Base-by-base conservation (phyloP, 192 early-diverging fungal species). In the Tieghemiomyces parasiticus region DNA sequence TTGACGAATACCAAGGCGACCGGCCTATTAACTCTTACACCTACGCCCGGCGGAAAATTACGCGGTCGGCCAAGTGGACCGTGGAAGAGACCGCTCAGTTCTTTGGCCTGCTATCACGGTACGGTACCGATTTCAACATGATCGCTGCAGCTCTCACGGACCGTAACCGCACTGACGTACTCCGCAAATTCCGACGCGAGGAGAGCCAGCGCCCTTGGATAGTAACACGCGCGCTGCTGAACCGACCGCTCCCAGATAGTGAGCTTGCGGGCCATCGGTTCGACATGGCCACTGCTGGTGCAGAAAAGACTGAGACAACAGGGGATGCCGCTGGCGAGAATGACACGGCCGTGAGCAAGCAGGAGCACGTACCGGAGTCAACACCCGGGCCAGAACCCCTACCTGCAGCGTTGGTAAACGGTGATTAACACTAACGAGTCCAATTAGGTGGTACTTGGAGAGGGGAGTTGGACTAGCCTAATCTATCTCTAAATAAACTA, bases 101-200 rank as follows among this genome's bases (percentile, higher is more conserved):
- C 52, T 75, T 61, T 46, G 48, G 49, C 32, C 62, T 56, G 14
- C 60, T 75, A 60, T 61, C 70, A 29, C 65, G 55, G 34, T 70
- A 63, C 35, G 74, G 74, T 3, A 60, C 74, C 0, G 74, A 75
- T 60, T 75, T 75, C 64, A 61, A 72, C 38, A 72, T 72, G 66
- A 62, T 72, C n/a, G 46, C 74, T 12, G 46, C 55, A 2, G 64
- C 33, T 22, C 61, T 75, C 55, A 61, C 65, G 3, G 48, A 52
- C 16, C 65, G 74, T 45, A 68, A 62, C 45, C 65, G 74, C 31
- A 69, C 70, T 45, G 67, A 76, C 24, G 56, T 72, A 26, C 60
- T 61, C 52, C 72, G 70, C 62, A 76, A 76, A 66, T 76, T 76
- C 62, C 67, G 65, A 35, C 48, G 49, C 6, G 74, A 76, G 54